These are phyloP conservation scores for Syncephalastrum sp. DNA, from an alignment of 371 early-diverging fungal species.

Conservation along the genomic window DNA sequence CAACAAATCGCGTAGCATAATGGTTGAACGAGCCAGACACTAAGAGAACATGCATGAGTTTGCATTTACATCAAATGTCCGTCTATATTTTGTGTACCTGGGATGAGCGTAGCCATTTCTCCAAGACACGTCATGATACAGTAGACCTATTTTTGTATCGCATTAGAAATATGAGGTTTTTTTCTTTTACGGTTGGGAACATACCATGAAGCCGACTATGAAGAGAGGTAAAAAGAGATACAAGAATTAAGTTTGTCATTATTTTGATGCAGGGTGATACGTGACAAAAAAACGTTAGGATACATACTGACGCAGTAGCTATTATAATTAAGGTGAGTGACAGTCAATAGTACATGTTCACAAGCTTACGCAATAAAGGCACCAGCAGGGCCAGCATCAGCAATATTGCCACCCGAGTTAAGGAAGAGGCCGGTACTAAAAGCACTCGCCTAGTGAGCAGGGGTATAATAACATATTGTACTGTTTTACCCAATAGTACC, in stretches of 20 bases:
- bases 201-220: conserved; percentile 46
- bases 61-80: neutral
- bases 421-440: neutral
- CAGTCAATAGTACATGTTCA: neutral
- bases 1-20: conserved; percentile 81
- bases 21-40: conserved; percentile 85
- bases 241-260: neutral
- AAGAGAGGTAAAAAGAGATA: conserved; percentile 4
- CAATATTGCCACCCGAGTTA: no score
- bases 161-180: neutral
- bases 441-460: neutral
- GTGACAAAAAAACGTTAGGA: conserved; percentile 9
- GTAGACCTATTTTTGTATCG: conserved; percentile 57
- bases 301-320: conserved; percentile 49
- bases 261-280: no score
- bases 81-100: conserved; percentile 22
- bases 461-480: neutral
- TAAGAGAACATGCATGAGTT: neutral
- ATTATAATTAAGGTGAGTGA: no score
- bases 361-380: conserved; percentile 66
- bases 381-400: conserved; percentile 75
- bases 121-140: conserved; percentile 81
- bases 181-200: neutral
- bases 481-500: conserved; percentile 26
- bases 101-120: conserved; percentile 80